phyloP scores from a whole-genome alignment of 2,329 filamentous ascomycete genomes.

The Phoma sp. region DNA sequence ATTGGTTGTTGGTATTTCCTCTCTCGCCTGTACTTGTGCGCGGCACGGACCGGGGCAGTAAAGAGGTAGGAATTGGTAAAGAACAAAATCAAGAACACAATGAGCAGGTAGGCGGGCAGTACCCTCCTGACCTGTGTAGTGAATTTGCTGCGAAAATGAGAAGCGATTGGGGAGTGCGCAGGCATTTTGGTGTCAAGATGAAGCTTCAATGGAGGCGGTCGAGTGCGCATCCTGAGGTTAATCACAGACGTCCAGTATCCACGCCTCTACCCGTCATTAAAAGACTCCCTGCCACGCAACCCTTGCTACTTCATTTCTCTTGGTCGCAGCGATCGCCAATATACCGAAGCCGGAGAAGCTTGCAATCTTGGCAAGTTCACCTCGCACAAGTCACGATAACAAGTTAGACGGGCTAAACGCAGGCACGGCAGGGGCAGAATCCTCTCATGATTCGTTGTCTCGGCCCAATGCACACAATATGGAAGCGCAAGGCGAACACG shows the following conservation, averaged over 20 bases:
- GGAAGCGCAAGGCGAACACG: conserved; percentile 24
- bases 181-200: conserved; percentile 41
- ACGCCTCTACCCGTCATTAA: conserved; percentile 17
- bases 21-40: conserved; percentile 42
- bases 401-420: conserved; percentile 8
- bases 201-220: conserved; percentile 43
- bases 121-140: conserved; percentile 45
- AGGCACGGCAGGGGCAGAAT: conserved; percentile 15
- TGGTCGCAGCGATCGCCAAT: conserved; percentile 4
- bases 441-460: conserved; percentile 7
- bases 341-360: conserved; percentile 7
- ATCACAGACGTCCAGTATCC: conserved; percentile 28
- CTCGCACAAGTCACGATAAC: not conserved
- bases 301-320: conserved; percentile 4
- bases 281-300: conserved; percentile 18
- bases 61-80: conserved; percentile 43
- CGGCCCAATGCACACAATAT: conserved; percentile 21
- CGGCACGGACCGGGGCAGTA: conserved; percentile 41
- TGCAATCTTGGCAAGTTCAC: conserved; percentile 12
- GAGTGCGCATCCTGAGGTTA: conserved; percentile 45
- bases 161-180: conserved; percentile 40
- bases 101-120: conserved; percentile 40
- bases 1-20: conserved; percentile 43
- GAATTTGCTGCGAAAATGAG: conserved; percentile 41
- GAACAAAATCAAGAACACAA: conserved; percentile 40